These are phyloP conservation scores for Euphorbia corollata DNA, from an alignment of 441 rosid genomes.

Conservation along the genomic window DNA sequence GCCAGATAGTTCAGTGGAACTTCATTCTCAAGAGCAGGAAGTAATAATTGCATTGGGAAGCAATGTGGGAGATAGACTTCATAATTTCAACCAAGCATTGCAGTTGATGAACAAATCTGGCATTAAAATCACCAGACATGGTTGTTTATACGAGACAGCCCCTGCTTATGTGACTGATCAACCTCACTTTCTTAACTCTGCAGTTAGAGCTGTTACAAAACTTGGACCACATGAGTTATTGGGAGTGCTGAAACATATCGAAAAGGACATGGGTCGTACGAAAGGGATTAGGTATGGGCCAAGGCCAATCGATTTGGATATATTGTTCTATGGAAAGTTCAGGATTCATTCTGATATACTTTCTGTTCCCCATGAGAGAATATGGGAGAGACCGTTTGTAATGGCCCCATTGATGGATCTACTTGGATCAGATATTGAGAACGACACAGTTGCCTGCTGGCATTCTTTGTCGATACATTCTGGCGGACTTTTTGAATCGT, in stretches of 20 bases:
- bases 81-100: constrained; percentile 61
- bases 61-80: constrained; percentile 74
- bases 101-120: constrained; percentile 55
- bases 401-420: constrained; percentile 83
- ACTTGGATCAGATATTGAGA: constrained; percentile 55
- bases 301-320: constrained; percentile 84
- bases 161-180: constrained; percentile 91
- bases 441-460: constrained; percentile 69
- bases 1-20: constrained; percentile 33
- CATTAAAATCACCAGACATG: constrained; percentile 54
- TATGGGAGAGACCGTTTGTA: constrained; percentile 92
- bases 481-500: constrained; percentile 50
- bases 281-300: constrained; percentile 79
- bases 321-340: constrained; percentile 72
- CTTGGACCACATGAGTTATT: constrained; percentile 81
- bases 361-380: constrained; percentile 71
- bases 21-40: constrained; percentile 65
- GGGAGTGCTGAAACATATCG: constrained; percentile 61
- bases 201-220: constrained; percentile 72
- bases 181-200: constrained; percentile 86
- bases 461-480: constrained; percentile 52
- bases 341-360: constrained; percentile 52
- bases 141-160: constrained; percentile 80
- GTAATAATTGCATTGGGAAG: constrained; percentile 89
- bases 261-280: constrained; percentile 74